A percentile compares a stretch with the other conserved stretches of the same genome.
phyloP scores from a whole-genome alignment of 2,329 filamentous ascomycete species.

The Podosphaera aphanis region DNA sequence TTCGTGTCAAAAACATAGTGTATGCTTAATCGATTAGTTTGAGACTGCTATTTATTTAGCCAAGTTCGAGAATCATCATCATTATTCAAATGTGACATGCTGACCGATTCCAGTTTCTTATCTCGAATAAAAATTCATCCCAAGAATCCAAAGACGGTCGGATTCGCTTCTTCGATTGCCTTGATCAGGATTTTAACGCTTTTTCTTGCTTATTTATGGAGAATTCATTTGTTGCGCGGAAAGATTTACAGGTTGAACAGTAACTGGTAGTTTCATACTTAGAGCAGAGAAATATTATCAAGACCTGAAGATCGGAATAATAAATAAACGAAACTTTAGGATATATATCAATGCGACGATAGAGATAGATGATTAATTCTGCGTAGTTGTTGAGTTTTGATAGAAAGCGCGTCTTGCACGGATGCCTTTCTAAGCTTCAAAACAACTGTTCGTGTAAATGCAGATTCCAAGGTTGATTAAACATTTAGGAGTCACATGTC shows the following conservation, averaged over 20 bases:
- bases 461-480: no score
- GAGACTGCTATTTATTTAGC: neutral
- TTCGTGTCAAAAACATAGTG: neutral
- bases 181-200: neutral
- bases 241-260: neutral
- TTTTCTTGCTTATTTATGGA: neutral
- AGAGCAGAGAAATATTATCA: no score
- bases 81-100: neutral
- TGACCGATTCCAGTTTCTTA: neutral
- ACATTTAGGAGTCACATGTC: no score
- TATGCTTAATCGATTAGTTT: neutral
- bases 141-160: neutral
- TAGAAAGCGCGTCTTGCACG: no score
- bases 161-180: neutral
- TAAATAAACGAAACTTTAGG: no score
- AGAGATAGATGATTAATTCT: no score
- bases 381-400: no score
- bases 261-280: neutral
- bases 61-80: neutral
- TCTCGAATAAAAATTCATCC: no score
- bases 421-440: no score
- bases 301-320: no score
- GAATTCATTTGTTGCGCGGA: neutral
- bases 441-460: no score
- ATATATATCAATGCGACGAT: no score